Percentiles rank a stretch among this genome's conserved stretches.
Evolutionary conservation across 2,329 filamentous ascomycete genomes (phyloP).

Genomic region (Rhexocercosporidium sp.): DNA sequence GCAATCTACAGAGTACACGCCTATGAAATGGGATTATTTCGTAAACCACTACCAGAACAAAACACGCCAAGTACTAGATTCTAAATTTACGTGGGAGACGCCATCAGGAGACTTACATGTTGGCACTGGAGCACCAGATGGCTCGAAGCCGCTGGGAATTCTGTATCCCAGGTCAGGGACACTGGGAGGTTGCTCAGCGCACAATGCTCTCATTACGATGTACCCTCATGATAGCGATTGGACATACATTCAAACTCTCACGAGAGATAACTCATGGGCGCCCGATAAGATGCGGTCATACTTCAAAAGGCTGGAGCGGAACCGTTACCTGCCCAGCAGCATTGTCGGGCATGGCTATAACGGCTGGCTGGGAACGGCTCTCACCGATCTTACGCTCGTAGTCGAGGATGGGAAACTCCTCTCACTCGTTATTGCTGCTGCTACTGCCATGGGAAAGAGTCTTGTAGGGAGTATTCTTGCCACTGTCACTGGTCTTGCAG

Average conservation of each 20-base stretch:
- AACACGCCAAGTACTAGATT: constrained; percentile 24
- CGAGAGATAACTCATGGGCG: constrained; percentile 31
- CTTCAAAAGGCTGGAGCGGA: constrained; percentile 49
- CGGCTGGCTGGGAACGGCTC: constrained; percentile 31
- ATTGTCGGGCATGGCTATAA: constrained; percentile 49
- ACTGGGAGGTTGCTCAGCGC: constrained; percentile 37
- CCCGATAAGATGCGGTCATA: constrained; percentile 48
- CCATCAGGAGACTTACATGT: constrained; percentile 35
- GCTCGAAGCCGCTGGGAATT: constrained; percentile 35
- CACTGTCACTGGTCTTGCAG: no score
- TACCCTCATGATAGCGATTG: constrained; percentile 34
- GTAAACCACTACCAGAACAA: constrained; percentile 28
- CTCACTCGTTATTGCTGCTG: constrained; percentile 27
- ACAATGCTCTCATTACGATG: constrained; percentile 35
- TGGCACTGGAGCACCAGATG: constrained; percentile 38
- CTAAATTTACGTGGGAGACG: constrained; percentile 45
- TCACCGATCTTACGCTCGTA: constrained; percentile 13
- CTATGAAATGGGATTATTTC: constrained; percentile 56
- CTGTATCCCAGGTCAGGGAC: constrained; percentile 40
- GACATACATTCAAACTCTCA: constrained; percentile 31
- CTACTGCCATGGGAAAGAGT: constrained; percentile 28
- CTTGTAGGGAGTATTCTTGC: no score
- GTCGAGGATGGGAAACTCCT: constrained; percentile 21
- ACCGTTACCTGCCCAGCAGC: constrained; percentile 47
- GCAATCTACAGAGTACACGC: constrained; percentile 52